These are phyloP conservation scores for Amaranthus tricolor DNA, from an alignment of 179 eudicot genomes.

Conservation along the genomic window DNA sequence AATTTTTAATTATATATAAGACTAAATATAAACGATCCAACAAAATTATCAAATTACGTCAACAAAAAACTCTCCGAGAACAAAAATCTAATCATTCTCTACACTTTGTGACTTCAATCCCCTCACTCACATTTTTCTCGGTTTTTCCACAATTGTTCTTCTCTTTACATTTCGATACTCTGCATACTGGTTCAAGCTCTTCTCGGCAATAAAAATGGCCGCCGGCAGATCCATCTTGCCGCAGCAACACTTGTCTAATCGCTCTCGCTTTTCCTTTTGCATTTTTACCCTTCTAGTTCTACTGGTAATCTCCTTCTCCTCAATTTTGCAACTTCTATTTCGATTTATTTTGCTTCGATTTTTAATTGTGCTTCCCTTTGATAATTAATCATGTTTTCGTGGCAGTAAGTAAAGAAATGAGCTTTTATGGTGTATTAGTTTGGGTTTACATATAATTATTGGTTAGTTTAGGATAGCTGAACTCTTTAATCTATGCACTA, in stretches of 20 bases:
- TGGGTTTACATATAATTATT: neutral
- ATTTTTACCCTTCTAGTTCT: conserved; percentile 23
- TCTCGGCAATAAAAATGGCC: conserved; percentile 10
- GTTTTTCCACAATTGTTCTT: neutral
- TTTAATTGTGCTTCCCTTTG: neutral
- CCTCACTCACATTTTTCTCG: conserved; percentile 9
- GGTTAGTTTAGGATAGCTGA: neutral
- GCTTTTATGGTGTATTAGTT: neutral
- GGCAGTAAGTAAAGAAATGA: neutral
- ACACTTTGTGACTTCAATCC: neutral
- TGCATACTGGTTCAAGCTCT: neutral
- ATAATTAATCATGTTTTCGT: neutral
- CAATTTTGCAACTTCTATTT: neutral
- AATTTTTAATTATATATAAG: too few species aligned
- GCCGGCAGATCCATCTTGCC: conserved; percentile 3
- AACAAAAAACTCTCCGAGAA: too few species aligned
- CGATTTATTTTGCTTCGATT: neutral
- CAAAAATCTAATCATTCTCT: too few species aligned
- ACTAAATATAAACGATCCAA: too few species aligned
- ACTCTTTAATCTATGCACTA: neutral
- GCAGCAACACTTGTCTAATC: conserved; percentile 4
- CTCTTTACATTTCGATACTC: neutral
- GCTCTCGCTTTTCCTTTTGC: conserved; percentile 18
- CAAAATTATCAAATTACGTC: too few species aligned
- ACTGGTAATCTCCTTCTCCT: conserved; percentile 13